These are phyloP conservation scores for Nannochloropsis salina DNA, from an alignment of 108 stramenopile genomes.

Conservation along the genomic window DNA sequence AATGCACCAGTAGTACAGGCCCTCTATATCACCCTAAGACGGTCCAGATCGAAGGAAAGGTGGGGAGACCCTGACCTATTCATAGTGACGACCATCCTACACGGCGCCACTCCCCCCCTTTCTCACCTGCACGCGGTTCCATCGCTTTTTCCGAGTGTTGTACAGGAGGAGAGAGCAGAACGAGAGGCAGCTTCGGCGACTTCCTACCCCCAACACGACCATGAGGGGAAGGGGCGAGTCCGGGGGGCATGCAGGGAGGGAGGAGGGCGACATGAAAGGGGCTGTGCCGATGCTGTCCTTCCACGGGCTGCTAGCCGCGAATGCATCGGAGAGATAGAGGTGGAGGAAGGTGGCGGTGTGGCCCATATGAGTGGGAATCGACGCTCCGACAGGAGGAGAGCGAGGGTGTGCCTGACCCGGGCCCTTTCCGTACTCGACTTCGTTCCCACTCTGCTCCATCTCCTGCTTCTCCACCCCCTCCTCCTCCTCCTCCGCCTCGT, in stretches of 20 bases:
- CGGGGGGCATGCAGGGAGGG: background rate
- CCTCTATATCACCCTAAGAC: too few relatives aligned
- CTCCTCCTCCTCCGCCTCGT: background rate
- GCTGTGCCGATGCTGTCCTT: background rate
- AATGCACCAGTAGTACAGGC: too few relatives aligned
- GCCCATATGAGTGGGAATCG: background rate
- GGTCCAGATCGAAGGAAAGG: too few relatives aligned
- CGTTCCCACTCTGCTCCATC: background rate
- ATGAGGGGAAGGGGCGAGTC: conserved; percentile 22
- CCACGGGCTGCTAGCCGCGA: background rate
- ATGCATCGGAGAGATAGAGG: background rate
- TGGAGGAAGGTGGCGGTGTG: background rate
- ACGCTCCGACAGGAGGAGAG: background rate
- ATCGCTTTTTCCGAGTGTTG: conserved; percentile 22
- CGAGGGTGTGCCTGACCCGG: background rate
- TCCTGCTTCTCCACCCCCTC: background rate
- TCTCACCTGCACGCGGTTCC: conserved; percentile 20
- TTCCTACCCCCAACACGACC: conserved; percentile 35
- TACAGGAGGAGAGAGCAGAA: conserved; percentile 35
- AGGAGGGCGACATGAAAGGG: background rate
- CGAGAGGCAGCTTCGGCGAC: conserved; percentile 24
- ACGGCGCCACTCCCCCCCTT: background rate
- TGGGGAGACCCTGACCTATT: too few relatives aligned
- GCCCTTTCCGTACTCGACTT: background rate
- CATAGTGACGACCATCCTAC: too few relatives aligned